These are phyloP conservation scores for Ceratobasidium sp. DNA, from an alignment of 1,284 basidiomycete genomes.

Conservation along the genomic window DNA sequence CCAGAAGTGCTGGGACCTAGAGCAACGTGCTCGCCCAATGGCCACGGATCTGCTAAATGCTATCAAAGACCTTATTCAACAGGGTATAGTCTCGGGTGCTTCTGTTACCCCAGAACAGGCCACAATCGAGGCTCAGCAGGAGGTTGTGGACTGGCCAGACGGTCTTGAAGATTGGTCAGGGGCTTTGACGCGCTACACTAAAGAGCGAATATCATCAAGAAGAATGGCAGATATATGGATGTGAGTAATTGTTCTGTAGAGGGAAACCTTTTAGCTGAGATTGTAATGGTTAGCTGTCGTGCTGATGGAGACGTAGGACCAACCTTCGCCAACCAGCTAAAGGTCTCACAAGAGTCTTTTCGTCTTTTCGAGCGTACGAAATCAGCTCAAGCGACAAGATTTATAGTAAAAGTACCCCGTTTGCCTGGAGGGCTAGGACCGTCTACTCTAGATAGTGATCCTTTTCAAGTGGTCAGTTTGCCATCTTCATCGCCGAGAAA, in stretches of 20 bases:
- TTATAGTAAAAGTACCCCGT: conserved; percentile 10
- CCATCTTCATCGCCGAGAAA: neutral
- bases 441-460: neutral
- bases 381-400: neutral
- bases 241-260: neutral
- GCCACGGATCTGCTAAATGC: neutral
- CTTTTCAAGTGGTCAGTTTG: neutral
- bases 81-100: neutral
- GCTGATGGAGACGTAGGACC: neutral
- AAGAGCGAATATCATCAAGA: neutral
- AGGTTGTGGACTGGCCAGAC: neutral
- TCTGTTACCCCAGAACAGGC: neutral
- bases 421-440: neutral
- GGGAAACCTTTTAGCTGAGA: neutral
- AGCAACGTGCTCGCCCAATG: neutral
- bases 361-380: neutral
- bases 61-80: neutral
- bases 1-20: conserved; percentile 2
- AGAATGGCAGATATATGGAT: conserved; percentile 13
- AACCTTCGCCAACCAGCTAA: neutral
- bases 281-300: neutral
- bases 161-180: neutral
- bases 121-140: neutral
- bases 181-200: neutral
- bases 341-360: too few relatives aligned